Percentiles rank a stretch among this genome's conserved stretches.
These are phyloP conservation scores for Metarhizium album DNA, from an alignment of 2,329 filamentous ascomycete genomes.

Conservation along the genomic window DNA sequence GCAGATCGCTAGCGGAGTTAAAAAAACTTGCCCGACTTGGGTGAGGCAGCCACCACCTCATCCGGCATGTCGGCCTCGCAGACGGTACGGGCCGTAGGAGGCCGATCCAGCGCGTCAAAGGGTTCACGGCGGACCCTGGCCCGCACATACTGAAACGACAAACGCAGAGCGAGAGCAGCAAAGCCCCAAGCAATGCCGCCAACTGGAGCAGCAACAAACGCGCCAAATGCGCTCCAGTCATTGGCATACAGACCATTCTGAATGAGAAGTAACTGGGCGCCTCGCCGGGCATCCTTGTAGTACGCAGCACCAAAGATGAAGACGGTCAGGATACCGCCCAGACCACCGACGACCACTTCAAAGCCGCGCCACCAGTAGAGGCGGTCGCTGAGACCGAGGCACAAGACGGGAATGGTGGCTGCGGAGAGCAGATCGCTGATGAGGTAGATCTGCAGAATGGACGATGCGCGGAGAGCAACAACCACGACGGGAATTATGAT, in stretches of 20 bases:
- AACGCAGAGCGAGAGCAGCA: slow-evolving; percentile 47
- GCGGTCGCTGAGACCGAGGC: slow-evolving; percentile 57
- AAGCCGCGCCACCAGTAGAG: slow-evolving; percentile 74
- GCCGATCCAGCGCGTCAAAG: slow-evolving; percentile 59
- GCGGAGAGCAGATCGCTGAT: slow-evolving; percentile 73
- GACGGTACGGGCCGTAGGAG: slow-evolving; percentile 16
- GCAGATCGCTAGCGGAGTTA: slow-evolving; percentile 17
- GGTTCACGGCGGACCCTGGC: slow-evolving; percentile 47
- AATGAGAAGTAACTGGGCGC: slow-evolving; percentile 59
- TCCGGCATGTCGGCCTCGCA: slow-evolving; percentile 10
- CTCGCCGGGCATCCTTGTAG: slow-evolving; percentile 54
- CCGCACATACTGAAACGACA: slow-evolving; percentile 45
- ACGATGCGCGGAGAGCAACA: slow-evolving; percentile 62
- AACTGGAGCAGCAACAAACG: slow-evolving; percentile 69
- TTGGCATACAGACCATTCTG: slow-evolving; percentile 63
- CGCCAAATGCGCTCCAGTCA: slow-evolving; percentile 76
- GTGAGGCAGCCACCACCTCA: slow-evolving; percentile 18
- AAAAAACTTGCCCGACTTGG: slow-evolving; percentile 44
- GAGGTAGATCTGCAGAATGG: slow-evolving; percentile 70
- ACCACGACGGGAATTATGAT: slow-evolving; percentile 66
- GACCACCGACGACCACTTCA: slow-evolving; percentile 66
- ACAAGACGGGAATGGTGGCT: slow-evolving; percentile 61
- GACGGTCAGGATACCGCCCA: slow-evolving; percentile 68
- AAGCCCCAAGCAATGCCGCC: slow-evolving; percentile 65
- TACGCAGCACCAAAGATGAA: slow-evolving; percentile 76